Evolutionary conservation across 768 basidiomycete species (phyloP), one percentile per base, ranked within the genome.

Genomic region (Crassisporium funariophilum): DNA sequence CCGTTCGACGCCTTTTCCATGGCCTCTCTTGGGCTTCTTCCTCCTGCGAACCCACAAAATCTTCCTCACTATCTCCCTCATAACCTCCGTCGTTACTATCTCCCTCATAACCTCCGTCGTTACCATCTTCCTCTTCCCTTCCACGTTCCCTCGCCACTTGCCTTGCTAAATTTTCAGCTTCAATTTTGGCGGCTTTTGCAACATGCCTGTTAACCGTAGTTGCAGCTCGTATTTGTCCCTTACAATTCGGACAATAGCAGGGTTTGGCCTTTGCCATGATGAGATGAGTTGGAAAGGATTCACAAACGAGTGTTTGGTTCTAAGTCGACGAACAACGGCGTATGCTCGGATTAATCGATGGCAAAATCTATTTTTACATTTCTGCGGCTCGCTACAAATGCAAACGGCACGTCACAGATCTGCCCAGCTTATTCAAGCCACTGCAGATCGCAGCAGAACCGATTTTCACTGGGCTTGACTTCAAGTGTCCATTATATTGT

Each of bases 371-470:
- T 15, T 36, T 36, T 36, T 36, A 15, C 13, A 15, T 15, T 36
- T 36, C 35, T 36, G 35, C 19, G 15, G 6, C 35, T 36, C 35
- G 15, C 7, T 36, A 36, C 35, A 20, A 15, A 36, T 16, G 9
- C 15, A 16, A n/a, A 6, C 15, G 19, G 35, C 19, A 20, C 13
- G 15, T 6, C 35, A 36, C 35, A 7, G 35, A 36, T 36, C 35
- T 36, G 8, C 8, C 35, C 35, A 36, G 35, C 19, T 36, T 36
- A 36, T 36, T n/a, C 15, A 9, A 36, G 8, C 35, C 35, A 7
- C 35, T 36, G 19, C 35, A 36, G 35, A 16, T 36, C 35, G 15
- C 35, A 36, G 35, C 35, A 36, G 35, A 36, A 36, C 35, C 35
- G 35, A 36, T 36, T 36, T 15, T 36, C 35, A 36, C 35, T 36